Conservation (phyloP, 202 grass and related monocot species). For the Hordeum pubiflorum region DNA sequence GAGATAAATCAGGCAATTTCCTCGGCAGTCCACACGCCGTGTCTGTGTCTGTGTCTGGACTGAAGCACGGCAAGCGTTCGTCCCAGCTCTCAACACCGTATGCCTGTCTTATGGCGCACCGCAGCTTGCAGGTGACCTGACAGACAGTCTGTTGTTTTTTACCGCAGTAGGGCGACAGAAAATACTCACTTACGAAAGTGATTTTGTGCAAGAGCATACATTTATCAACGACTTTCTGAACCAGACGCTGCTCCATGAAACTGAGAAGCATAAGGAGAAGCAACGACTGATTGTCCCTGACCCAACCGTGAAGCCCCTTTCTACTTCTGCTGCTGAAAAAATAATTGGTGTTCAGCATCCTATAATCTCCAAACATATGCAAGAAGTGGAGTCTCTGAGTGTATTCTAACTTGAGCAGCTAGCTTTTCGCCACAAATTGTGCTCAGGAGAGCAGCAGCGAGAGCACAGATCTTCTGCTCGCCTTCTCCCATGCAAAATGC, state of each 20-base stretch:
- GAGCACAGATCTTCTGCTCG: background rate
- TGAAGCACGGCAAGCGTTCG: background rate
- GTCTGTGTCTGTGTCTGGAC: no score
- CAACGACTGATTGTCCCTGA: background rate
- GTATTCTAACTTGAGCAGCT: background rate
- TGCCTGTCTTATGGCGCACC: background rate
- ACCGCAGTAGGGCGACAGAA: background rate
- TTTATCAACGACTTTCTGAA: background rate
- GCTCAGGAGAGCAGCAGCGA: background rate
- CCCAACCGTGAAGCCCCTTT: background rate
- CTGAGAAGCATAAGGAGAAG: background rate
- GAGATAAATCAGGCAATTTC: background rate
- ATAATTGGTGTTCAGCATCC: background rate
- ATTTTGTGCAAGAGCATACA: background rate
- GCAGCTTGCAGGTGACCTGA: background rate
- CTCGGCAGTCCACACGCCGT: background rate
- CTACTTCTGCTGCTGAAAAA: background rate
- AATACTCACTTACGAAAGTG: background rate
- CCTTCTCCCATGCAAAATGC: constrained; percentile 26
- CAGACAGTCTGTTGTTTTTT: background rate
- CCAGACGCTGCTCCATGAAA: background rate
- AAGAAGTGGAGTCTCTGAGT: background rate
- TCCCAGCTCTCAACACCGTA: background rate
- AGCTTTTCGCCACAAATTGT: constrained; percentile 28
- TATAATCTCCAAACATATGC: background rate